A percentile compares a stretch with the other conserved stretches of the same genome.
Evolutionary conservation across 352 stramenopile genomes (phyloP).

Genomic region (Globisporangium nagaii): DNA sequence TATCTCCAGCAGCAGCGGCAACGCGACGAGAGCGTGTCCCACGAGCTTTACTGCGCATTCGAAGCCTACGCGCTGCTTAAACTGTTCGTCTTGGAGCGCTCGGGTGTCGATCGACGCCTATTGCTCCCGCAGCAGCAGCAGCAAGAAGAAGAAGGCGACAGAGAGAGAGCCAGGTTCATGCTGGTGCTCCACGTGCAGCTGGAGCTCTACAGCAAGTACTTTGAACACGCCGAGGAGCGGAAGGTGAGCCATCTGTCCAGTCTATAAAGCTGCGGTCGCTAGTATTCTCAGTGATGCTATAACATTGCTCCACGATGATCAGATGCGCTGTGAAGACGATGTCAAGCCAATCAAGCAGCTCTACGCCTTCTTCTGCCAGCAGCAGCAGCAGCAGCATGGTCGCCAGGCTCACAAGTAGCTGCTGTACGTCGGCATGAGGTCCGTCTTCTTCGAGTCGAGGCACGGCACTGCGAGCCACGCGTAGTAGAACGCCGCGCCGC

Average conservation of each 20-base stretch:
- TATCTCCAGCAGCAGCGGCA: slow-evolving; percentile 12
- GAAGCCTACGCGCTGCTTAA: slow-evolving; percentile 57
- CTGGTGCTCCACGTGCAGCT: slow-evolving; percentile 42
- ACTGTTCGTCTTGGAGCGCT: slow-evolving; percentile 38
- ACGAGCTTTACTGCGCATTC: slow-evolving; percentile 7
- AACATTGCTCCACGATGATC: not conserved
- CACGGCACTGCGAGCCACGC: slow-evolving; percentile 72
- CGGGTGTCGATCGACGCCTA: not conserved
- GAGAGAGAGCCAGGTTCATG: slow-evolving; percentile 6
- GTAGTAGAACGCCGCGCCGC: slow-evolving; percentile 67
- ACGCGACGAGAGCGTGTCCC: not conserved
- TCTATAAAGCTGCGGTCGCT: no score
- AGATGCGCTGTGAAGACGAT: slow-evolving; percentile 30
- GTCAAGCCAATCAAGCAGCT: slow-evolving; percentile 25
- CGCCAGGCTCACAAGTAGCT: slow-evolving; percentile 45
- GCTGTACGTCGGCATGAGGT: slow-evolving; percentile 67
- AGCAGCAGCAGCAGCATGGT: no score
- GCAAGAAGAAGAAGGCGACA: no score
- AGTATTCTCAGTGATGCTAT: no score
- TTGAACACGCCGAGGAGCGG: slow-evolving; percentile 30
- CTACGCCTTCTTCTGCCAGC: slow-evolving; percentile 31
- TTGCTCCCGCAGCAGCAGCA: not conserved
- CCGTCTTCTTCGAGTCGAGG: slow-evolving; percentile 80
- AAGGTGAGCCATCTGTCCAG: slow-evolving; percentile 26
- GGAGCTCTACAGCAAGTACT: slow-evolving; percentile 49